A percentile compares a stretch with the other conserved stretches of the same genome.
Evolutionary conservation across 805 yeast genomes (phyloP).

Genomic region (Spathaspora passalidarum): DNA sequence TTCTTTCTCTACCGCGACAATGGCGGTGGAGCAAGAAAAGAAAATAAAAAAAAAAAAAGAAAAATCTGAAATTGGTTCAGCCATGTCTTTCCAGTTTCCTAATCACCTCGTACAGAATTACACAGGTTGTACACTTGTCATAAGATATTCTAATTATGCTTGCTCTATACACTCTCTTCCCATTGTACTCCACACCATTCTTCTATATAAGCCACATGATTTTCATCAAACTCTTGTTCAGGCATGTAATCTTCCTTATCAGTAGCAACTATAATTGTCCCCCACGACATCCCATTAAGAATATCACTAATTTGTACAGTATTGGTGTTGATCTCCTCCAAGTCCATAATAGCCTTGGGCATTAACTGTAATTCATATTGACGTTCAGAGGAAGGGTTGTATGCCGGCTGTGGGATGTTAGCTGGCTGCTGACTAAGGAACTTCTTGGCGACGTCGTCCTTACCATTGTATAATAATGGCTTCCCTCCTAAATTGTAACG

Average conservation of each 20-base stretch:
- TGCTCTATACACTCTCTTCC: constrained; percentile 47
- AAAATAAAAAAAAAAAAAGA: no score
- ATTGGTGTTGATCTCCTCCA: constrained; percentile 50
- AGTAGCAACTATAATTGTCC: constrained; percentile 82
- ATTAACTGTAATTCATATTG: constrained; percentile 85
- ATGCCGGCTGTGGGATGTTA: constrained; percentile 56
- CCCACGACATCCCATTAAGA: constrained; percentile 94
- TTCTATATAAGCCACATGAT: constrained; percentile 74
- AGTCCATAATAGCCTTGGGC: constrained; percentile 87
- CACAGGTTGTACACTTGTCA: not conserved
- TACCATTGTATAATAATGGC: constrained; percentile 71
- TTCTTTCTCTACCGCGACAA: no score
- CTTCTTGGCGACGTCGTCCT: constrained; percentile 50
- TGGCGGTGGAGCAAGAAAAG: no score
- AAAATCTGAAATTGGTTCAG: no score
- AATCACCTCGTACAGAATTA: not conserved
- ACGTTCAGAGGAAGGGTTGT: constrained; percentile 56
- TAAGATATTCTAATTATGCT: not conserved
- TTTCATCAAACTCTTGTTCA: constrained; percentile 44
- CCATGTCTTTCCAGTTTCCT: no score
- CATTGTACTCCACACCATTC: constrained; percentile 87
- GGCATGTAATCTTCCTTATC: constrained; percentile 65
- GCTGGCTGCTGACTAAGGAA: constrained; percentile 10
- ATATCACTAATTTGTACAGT: constrained; percentile 32
- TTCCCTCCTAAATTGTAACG: constrained; percentile 79